Conservation (phyloP, 305 asterid genomes). For the Fraxinus angustifolia region DNA sequence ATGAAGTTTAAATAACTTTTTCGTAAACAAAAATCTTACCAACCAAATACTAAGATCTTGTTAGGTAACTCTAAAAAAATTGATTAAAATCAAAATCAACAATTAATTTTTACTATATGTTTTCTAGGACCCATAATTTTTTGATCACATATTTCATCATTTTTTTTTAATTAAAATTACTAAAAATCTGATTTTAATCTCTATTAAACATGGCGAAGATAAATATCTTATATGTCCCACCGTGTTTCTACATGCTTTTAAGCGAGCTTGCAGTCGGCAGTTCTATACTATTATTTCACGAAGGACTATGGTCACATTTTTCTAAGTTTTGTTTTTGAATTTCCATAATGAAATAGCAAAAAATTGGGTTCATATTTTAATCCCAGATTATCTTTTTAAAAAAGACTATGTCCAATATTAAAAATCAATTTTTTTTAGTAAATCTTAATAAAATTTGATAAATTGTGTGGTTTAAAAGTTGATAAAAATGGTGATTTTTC, state of each 20-base stretch:
- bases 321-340: background rate
- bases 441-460: too few relatives aligned
- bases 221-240: background rate
- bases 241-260: background rate
- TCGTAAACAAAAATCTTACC: too few relatives aligned
- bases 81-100: too few relatives aligned
- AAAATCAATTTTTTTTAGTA: background rate
- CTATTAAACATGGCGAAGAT: too few relatives aligned
- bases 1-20: too few relatives aligned
- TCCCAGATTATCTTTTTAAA: background rate
- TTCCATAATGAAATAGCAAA: background rate
- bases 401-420: background rate
- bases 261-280: background rate
- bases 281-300: background rate
- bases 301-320: background rate
- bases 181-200: too few relatives aligned
- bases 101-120: too few relatives aligned
- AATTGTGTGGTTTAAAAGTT: background rate
- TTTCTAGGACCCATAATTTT: too few relatives aligned
- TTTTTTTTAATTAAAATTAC: too few relatives aligned
- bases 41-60: too few relatives aligned
- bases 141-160: too few relatives aligned
- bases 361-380: background rate
- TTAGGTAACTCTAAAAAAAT: too few relatives aligned
- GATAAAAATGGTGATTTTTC: background rate